Base-by-base conservation (phyloP, 441 rosid species). In the Metrosideros polymorpha region DNA sequence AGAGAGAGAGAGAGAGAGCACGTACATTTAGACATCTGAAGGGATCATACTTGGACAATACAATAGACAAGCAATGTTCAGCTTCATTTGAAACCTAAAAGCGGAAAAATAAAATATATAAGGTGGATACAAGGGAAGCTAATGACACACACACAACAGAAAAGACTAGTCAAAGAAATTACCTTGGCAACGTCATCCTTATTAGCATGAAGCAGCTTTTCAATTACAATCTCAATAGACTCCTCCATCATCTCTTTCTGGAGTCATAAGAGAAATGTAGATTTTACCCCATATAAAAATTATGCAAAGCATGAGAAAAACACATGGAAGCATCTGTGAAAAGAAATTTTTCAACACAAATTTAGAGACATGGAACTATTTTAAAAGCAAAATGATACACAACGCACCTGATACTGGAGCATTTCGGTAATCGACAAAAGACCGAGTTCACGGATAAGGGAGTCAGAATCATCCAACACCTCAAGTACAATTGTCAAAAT, bases 11-110 rank as follows among this genome's bases (percentile, higher is more conserved):
- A 47, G 59, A 83, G 82, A 85, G 86, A 83, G 29, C 84, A 91
- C 96, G 30, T 96, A 98, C 99, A 89, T 96, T 95, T 90, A 98
- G 92, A 93, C 98, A 94, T 95, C 98, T 94, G 92, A 94, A 95
- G 85, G 98, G 98, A 87, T 98, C 99, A 90, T 94, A 96, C 84
- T 94, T 94, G 56, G 96, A 94, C 91, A 95, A 90, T 84, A 96
- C 91, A 18, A 91, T 84, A 83, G 94, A 95, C 93, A 98, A 92
- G 92, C 99, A 95, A 88, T 93, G 95, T 89, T 98, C 99, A 85
- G 97, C 98, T 91, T 96, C 96, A 90, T 89, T 92, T 83, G 98
- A 92, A 85, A 96, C 96, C 99, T 98, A 88, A 86, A 87, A 32
- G 84, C 4, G 85, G 52, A 85, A 85, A 29, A 50, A 82, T 30